phyloP scores from a whole-genome alignment of 768 basidiomycete genomes.

The Suillus paluster region DNA sequence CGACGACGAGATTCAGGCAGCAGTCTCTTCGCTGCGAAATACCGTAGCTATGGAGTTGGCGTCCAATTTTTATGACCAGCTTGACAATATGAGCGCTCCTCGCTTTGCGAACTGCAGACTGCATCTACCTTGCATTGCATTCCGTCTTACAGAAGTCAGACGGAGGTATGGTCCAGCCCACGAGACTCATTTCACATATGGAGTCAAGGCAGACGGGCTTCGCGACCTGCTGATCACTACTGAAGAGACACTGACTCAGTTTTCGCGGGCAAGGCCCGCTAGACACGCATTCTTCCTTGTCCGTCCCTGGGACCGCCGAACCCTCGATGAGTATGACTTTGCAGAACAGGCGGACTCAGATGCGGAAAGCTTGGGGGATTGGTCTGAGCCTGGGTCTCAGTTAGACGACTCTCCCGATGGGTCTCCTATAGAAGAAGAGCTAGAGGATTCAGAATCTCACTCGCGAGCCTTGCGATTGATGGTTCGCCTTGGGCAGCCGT shows the following conservation, averaged over 20 bases:
- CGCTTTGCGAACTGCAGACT: too few species aligned
- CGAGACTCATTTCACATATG: background rate
- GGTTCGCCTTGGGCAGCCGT: background rate
- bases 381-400: background rate
- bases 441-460: background rate
- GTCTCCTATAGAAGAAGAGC: background rate
- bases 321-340: background rate
- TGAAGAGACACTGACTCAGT: background rate
- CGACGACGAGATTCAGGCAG: background rate
- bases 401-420: background rate
- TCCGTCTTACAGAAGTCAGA: background rate
- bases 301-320: background rate
- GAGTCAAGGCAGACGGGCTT: background rate
- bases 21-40: background rate
- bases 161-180: background rate
- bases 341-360: background rate
- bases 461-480: background rate
- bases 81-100: background rate
- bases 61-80: background rate
- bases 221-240: background rate
- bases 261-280: background rate
- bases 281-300: background rate
- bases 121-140: background rate
- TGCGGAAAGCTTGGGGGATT: background rate
- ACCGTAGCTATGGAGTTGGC: background rate